These are phyloP conservation scores for Talaromyces piceae DNA, from an alignment of 2,329 filamentous ascomycete species.

Conservation along the genomic window DNA sequence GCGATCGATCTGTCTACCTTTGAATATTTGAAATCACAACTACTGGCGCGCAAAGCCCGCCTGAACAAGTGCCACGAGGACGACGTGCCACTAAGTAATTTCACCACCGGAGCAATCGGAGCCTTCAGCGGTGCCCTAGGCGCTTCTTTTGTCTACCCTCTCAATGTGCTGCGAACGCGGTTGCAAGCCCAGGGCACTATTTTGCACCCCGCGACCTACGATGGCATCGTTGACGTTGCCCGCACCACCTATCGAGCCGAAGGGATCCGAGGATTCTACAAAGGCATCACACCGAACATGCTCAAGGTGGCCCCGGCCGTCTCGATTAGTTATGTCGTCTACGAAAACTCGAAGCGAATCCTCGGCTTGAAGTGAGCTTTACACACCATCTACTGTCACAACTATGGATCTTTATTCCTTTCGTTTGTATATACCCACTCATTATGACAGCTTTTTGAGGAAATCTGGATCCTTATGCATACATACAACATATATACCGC, in stretches of 20 bases:
- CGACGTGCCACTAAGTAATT: slow-evolving; percentile 70
- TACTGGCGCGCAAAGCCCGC: slow-evolving; percentile 64
- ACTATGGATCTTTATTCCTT: slow-evolving; percentile 1
- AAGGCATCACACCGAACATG: slow-evolving; percentile 88
- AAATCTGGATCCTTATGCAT: not conserved
- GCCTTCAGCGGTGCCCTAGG: slow-evolving; percentile 87
- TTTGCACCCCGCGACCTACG: slow-evolving; percentile 86
- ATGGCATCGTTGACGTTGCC: slow-evolving; percentile 82
- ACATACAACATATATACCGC: not conserved
- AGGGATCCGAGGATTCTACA: slow-evolving; percentile 80
- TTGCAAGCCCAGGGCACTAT: slow-evolving; percentile 90
- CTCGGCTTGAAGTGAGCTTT: slow-evolving; percentile 44
- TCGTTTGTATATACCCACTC: slow-evolving; percentile 9
- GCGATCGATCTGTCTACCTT: slow-evolving; percentile 96
- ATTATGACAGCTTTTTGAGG: not conserved
- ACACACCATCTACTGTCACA: not conserved
- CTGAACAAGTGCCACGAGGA: slow-evolving; percentile 68
- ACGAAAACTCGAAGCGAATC: slow-evolving; percentile 77
- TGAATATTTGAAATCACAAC: slow-evolving; percentile 75
- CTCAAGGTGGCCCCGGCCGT: slow-evolving; percentile 94
- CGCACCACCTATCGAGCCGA: slow-evolving; percentile 75
- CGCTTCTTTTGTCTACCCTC: slow-evolving; percentile 86
- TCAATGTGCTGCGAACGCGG: slow-evolving; percentile 87
- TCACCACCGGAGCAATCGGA: slow-evolving; percentile 80
- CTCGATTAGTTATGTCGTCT: slow-evolving; percentile 90